Base-by-base conservation (phyloP, 305 asterid species). In the Solanum hybrid region DNA sequence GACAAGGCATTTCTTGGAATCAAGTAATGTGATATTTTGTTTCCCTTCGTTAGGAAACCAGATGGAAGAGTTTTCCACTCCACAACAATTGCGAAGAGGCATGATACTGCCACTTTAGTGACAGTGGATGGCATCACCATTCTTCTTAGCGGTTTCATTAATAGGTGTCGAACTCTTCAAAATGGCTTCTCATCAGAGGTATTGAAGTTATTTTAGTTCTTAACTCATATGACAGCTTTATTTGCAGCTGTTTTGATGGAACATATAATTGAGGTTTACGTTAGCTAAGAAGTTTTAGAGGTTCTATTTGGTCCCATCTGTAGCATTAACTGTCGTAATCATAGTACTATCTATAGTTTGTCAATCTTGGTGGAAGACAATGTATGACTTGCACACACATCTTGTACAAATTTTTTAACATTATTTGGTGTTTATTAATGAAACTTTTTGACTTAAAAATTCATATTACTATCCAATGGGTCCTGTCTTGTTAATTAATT, bases 171-270 rank as follows among this genome's bases (percentile, higher is more conserved):
- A 74, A 92, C 98, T 22, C 93, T 92, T 24, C 87, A 92, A 77
- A 95, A 93, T 92, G 98, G 99, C 57, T 95, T 97, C 93, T 89
- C 94, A 37, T 28, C 29, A 22, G 94, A 95, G 98, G 98, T 95
- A 91, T 39, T 73, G 73, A 74, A 37, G 37, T 90, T 87, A 42
- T 89, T 86, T n/a, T 78, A 39, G 87, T 64, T 37, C 61, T 39
- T 36, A 36, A 7, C 79, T 88, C 89, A 13, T 20, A 51, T 78
- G 37, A 29, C 40, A 5, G 69, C 71, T 40, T 40, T 26, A 14
- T 82, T 0, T 82, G 6, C 24, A 40, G 26, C 26, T 40, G 67
- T 82, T 82, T 61, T 6, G 69, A 40, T 82, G 87, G 87, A 1
- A 83, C 37, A 83, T 83, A 46, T 46, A 69, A 2, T 83, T 46